Base-by-base conservation (phyloP, 148 eudicot species). In the Persicaria maculosa region DNA sequence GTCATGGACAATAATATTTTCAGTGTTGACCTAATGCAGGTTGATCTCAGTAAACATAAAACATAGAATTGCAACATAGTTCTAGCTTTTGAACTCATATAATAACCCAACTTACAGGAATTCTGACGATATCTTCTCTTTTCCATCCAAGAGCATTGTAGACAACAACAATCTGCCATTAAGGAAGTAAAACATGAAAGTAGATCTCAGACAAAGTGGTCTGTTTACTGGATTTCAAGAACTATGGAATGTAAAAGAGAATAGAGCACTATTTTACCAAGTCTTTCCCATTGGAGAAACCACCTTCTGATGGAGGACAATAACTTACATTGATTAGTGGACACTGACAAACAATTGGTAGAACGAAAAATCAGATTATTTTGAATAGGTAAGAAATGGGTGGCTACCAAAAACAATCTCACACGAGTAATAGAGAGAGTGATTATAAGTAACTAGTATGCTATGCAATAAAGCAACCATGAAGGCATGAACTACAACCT, bases 71-170 rank as follows among this genome's bases (percentile, higher is more conserved):
- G 17, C n/a, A 36, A 7, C 43, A 20, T 59, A 62, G 45, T 62
- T 62, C 44, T 36, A 31, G 16, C 44, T 4, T 40, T 40, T 12
- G 40, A 65, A 7, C 9, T 65, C 19, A 65, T 11, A 40, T 14
- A 43, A 14, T 36, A 65, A 54, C 3, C 40, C 40, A 73, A 82
- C 97, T 92, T 81, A 95, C 99, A 62, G 99, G 99, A 69, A 95
- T 74, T 76, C 88, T 84, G 12, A 95, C 82, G 75, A 89, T 82
- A 77, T 87, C 91, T 48, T 82, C 84, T 84, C 96, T 90, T 80
- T 82, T 86, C 97, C 97, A 95, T 76, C 94, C 99, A 70, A 95
- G 85, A 78, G 99, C 80, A 74, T 95, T 95, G 74, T 95, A 95
- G 72, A 89, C 86, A 65, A 92, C 86, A 16, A 92, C 91, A 20